Evolutionary conservation across 1,139 yeast genomes (phyloP).

Genomic region (Yamadazyma buinensis): DNA sequence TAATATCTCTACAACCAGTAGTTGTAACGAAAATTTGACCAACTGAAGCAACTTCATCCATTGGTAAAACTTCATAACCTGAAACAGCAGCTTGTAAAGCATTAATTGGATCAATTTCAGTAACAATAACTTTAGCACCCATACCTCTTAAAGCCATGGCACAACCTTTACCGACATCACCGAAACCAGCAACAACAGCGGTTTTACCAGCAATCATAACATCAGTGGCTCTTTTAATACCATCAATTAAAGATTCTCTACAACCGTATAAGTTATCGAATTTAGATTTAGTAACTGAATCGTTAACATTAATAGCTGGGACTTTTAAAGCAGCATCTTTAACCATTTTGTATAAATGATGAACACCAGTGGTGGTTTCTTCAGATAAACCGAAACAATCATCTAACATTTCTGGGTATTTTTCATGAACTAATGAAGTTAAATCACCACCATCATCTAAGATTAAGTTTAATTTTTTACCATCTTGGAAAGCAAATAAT

Average conservation of each 20-base stretch:
- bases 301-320: slow-evolving; percentile 99
- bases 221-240: slow-evolving; percentile 99
- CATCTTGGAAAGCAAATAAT: slow-evolving; percentile 96
- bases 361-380: slow-evolving; percentile 99
- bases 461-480: slow-evolving; percentile 92
- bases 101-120: slow-evolving; percentile 98
- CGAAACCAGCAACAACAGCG: slow-evolving; percentile 99
- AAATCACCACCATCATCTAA: slow-evolving; percentile 99
- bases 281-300: slow-evolving; percentile 98
- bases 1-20: slow-evolving; percentile 99
- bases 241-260: slow-evolving; percentile 98
- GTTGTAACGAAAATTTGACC: slow-evolving; percentile 99
- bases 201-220: slow-evolving; percentile 99
- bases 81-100: slow-evolving; percentile 99
- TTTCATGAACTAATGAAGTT: slow-evolving; percentile 94
- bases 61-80: slow-evolving; percentile 96
- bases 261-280: slow-evolving; percentile 99
- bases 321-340: slow-evolving; percentile 89
- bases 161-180: slow-evolving; percentile 99
- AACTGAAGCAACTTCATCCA: slow-evolving; percentile 88
- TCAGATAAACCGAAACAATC: slow-evolving; percentile 96
- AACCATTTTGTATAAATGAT: slow-evolving; percentile 96
- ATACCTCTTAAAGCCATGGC: slow-evolving; percentile 98
- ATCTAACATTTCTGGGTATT: slow-evolving; percentile 96
- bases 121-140: slow-evolving; percentile 99